Evolutionary conservation across 2,329 filamentous ascomycete genomes (phyloP).

Genomic region (Neofusicoccum kwambonambiense): DNA sequence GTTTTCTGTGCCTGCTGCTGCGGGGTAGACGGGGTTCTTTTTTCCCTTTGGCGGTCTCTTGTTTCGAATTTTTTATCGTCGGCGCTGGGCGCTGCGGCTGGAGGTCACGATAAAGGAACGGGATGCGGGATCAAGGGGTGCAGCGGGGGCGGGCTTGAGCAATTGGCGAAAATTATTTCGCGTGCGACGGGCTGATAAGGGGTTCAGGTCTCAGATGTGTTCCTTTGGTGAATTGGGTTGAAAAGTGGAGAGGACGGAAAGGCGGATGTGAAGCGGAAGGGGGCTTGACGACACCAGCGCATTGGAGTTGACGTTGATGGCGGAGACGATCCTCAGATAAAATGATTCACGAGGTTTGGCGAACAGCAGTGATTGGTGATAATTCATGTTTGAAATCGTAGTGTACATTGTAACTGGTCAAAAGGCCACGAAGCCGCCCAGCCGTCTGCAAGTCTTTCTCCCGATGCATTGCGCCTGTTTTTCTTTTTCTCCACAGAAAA

Average conservation of each 20-base stretch:
- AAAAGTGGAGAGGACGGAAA: too few relatives aligned
- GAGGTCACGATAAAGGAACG: not conserved
- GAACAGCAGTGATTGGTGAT: not conserved
- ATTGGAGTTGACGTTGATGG: too few relatives aligned
- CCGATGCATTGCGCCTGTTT: not conserved
- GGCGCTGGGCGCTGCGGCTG: not conserved
- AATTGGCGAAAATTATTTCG: not conserved
- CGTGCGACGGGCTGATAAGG: not conserved
- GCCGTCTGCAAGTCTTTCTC: not conserved
- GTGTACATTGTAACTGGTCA: not conserved
- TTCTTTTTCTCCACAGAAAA: not conserved
- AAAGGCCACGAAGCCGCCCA: not conserved
- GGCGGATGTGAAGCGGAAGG: too few relatives aligned
- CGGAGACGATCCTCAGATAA: too few relatives aligned
- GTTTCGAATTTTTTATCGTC: too few relatives aligned
- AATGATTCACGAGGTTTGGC: not conserved
- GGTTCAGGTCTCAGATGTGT: too few relatives aligned
- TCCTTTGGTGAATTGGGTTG: too few relatives aligned
- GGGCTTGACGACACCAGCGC: too few relatives aligned
- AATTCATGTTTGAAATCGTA: not conserved
- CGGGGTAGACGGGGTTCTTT: too few relatives aligned
- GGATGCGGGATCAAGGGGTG: constrained; percentile 1
- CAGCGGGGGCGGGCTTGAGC: not conserved
- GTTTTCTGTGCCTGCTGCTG: too few relatives aligned
- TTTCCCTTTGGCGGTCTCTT: too few relatives aligned